Conservation (phyloP, 2,329 filamentous ascomycete genomes). For the Allantophomopsis cytisporea region DNA sequence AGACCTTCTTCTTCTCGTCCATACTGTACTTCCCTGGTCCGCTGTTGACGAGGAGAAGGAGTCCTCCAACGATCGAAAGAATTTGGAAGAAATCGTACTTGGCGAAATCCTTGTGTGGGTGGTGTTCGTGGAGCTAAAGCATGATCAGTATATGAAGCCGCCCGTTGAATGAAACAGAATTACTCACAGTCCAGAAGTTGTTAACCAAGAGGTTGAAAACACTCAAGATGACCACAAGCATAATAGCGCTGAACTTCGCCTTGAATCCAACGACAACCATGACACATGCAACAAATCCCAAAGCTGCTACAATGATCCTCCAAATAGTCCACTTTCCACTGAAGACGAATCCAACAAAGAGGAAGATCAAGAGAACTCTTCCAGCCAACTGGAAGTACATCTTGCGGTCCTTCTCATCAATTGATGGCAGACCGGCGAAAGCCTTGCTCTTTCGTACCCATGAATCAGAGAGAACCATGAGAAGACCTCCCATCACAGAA, state of each 20-base stretch:
- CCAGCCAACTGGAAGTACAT: constrained; percentile 99
- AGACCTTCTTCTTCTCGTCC: constrained; percentile 99
- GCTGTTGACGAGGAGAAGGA: constrained; percentile 95
- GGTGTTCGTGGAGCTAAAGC: constrained; percentile 77
- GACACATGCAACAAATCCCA: constrained; percentile 83
- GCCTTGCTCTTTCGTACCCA: constrained; percentile 98
- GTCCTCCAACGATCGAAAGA: constrained; percentile 91
- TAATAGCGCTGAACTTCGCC: constrained; percentile 95
- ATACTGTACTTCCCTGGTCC: constrained; percentile 95
- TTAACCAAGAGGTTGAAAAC: constrained; percentile 96
- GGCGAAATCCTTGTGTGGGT: constrained; percentile 99
- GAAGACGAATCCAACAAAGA: constrained; percentile 95
- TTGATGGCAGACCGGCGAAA: constrained; percentile 81
- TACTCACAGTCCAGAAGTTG: constrained; percentile 97
- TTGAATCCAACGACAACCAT: constrained; percentile 99
- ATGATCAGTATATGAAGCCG: constrained; percentile 10
- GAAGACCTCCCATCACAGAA: constrained; percentile 87
- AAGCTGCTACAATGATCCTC: constrained; percentile 68
- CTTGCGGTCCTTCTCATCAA: constrained; percentile 99
- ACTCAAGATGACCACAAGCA: constrained; percentile 88
- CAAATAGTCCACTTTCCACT: constrained; percentile 86
- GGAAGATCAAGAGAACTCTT: constrained; percentile 88
- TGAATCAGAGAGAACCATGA: constrained; percentile 97
- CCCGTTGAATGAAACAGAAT: constrained; percentile 2
- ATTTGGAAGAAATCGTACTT: constrained; percentile 99